Evolutionary conservation across 2,329 filamentous ascomycete genomes (phyloP).

Genomic region (Tolypocladium amazonense): DNA sequence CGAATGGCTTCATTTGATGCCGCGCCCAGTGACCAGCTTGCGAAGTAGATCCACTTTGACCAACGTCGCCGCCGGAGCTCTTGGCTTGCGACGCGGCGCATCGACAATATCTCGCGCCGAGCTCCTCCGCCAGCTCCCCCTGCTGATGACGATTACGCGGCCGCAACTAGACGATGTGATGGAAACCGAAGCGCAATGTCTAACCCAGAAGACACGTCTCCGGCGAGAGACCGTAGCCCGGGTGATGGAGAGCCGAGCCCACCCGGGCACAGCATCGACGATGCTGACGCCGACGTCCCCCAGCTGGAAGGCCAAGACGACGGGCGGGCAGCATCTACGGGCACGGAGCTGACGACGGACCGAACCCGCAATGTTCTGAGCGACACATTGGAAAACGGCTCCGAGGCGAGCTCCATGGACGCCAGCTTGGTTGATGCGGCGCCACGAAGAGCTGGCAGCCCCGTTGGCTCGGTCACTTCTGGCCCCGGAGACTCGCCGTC

Average conservation of each 20-base stretch:
- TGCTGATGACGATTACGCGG: background rate
- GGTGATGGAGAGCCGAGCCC: slow-evolving; percentile 31
- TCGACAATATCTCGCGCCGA: background rate
- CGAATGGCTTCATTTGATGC: background rate
- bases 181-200: slow-evolving; percentile 34
- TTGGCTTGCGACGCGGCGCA: background rate
- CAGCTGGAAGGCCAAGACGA: slow-evolving; percentile 7
- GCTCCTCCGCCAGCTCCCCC: background rate
- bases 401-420: slow-evolving; percentile 42
- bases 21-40: background rate
- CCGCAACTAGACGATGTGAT: slow-evolving; percentile 19
- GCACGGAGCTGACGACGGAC: slow-evolving; percentile 17
- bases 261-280: background rate
- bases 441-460: slow-evolving; percentile 51
- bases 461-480: slow-evolving; percentile 57
- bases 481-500: slow-evolving; percentile 79
- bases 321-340: slow-evolving; percentile 5
- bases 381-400: slow-evolving; percentile 31
- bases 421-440: slow-evolving; percentile 34
- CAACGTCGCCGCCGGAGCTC: background rate
- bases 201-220: slow-evolving; percentile 35
- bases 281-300: slow-evolving; percentile 9
- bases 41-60: background rate
- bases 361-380: slow-evolving; percentile 35
- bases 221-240: slow-evolving; percentile 24